Percentiles rank a stretch among this genome's conserved stretches.
These are phyloP conservation scores for Macrophomina tecta DNA, from an alignment of 2,329 filamentous ascomycete species.

Conservation along the genomic window DNA sequence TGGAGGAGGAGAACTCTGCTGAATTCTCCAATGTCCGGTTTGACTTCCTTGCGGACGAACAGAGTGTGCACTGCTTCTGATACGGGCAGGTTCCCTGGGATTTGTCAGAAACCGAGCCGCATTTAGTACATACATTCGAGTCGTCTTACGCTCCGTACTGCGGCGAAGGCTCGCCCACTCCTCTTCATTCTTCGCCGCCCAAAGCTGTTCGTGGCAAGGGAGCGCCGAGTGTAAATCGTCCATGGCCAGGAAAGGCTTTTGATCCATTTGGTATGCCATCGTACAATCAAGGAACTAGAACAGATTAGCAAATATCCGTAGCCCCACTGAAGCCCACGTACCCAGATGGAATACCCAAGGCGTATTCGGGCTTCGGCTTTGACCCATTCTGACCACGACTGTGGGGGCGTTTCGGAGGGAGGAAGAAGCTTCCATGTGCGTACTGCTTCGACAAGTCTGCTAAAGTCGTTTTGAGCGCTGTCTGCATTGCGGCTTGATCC, in stretches of 20 bases:
- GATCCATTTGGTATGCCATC: slow-evolving; percentile 28
- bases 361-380: slow-evolving; percentile 9
- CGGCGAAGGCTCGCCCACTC: slow-evolving; percentile 32
- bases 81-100: slow-evolving; percentile 39
- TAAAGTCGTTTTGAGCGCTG: slow-evolving; percentile 13
- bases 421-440: slow-evolving; percentile 16
- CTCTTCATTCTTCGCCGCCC: slow-evolving; percentile 33
- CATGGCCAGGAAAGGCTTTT: slow-evolving; percentile 18
- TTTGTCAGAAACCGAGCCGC: not conserved
- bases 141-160: slow-evolving; percentile 5
- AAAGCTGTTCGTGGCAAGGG: slow-evolving; percentile 34
- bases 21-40: slow-evolving; percentile 55
- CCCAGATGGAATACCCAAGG: slow-evolving; percentile 10
- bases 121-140: too few relatives aligned
- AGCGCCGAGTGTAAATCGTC: slow-evolving; percentile 20
- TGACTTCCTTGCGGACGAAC: slow-evolving; percentile 57
- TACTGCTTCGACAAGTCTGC: slow-evolving; percentile 7
- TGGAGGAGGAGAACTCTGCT: slow-evolving; percentile 57
- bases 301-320: not conserved
- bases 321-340: not conserved
- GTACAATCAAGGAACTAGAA: not conserved
- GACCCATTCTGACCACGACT: slow-evolving; percentile 23
- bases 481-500: slow-evolving; percentile 1
- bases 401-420: slow-evolving; percentile 1
- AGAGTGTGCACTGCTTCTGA: slow-evolving; percentile 52